Evolutionary conservation across 2,329 filamentous ascomycete species (phyloP).

Genomic region (Phialocephala subalpina): DNA sequence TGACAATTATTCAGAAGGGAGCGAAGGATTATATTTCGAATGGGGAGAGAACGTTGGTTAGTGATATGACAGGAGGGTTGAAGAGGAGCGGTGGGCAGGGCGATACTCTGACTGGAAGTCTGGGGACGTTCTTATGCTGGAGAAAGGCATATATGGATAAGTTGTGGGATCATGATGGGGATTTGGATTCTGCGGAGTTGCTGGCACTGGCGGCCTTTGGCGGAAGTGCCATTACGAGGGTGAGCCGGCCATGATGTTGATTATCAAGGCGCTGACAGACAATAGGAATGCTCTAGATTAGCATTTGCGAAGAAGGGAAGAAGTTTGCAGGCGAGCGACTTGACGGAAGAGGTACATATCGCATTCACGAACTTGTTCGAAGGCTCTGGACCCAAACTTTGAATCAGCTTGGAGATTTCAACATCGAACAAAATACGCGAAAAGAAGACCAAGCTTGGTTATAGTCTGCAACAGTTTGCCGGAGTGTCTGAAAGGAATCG

Average conservation of each 20-base stretch:
- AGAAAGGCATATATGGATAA: slow-evolving; percentile 84
- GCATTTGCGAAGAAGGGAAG: slow-evolving; percentile 88
- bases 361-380: slow-evolving; percentile 85
- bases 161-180: slow-evolving; percentile 73
- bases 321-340: slow-evolving; percentile 88
- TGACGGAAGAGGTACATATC: slow-evolving; percentile 87
- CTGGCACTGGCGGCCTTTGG: slow-evolving; percentile 85
- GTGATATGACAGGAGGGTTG: slow-evolving; percentile 80
- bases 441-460: neutral
- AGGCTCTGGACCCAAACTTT: slow-evolving; percentile 46
- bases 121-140: slow-evolving; percentile 91
- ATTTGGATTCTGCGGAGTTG: slow-evolving; percentile 63
- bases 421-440: neutral
- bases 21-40: slow-evolving; percentile 83
- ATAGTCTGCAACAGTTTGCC: too few relatives aligned
- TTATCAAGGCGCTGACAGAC: slow-evolving; percentile 32
- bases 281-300: slow-evolving; percentile 79
- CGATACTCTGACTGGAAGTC: slow-evolving; percentile 88
- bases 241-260: slow-evolving; percentile 48
- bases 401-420: neutral
- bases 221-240: slow-evolving; percentile 86
- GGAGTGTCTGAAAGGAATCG: too few relatives aligned
- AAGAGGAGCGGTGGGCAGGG: slow-evolving; percentile 96
- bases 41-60: slow-evolving; percentile 76
- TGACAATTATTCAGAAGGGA: slow-evolving; percentile 93